Percentiles rank a stretch among this genome's conserved stretches.
Evolutionary conservation across 306 rosid genomes (phyloP).

Genomic region (Dalbergia oliveri): DNA sequence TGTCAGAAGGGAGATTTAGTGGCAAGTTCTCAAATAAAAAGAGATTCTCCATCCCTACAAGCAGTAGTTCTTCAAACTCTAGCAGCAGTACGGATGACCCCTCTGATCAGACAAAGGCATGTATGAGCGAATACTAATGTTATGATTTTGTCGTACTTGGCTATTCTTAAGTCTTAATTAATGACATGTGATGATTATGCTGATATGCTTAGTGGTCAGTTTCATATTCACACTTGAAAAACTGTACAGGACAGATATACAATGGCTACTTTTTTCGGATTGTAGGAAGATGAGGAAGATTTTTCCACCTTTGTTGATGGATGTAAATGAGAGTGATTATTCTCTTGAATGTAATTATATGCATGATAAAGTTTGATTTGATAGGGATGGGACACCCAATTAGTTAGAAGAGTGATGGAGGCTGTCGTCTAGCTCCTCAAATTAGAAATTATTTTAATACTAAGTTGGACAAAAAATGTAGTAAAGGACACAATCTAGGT

Average conservation of each 20-base stretch:
- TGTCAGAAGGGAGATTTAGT: conserved; percentile 46
- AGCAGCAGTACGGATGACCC: conserved; percentile 53
- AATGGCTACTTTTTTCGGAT: not conserved
- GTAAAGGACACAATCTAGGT: no score
- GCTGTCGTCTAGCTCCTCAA: no score
- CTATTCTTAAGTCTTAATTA: not conserved
- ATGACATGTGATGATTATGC: not conserved
- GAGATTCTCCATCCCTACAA: conserved; percentile 49
- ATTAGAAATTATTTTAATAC: no score
- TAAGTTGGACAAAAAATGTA: no score
- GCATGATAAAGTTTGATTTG: conserved; percentile 9
- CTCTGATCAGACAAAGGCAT: conserved; percentile 69
- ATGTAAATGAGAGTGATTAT: conserved; percentile 20
- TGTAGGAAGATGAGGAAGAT: conserved; percentile 13
- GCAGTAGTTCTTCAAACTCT: conserved; percentile 68
- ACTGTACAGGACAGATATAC: not conserved
- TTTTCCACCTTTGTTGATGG: conserved; percentile 21
- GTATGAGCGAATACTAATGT: conserved; percentile 44
- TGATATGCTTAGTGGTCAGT: conserved; percentile 3
- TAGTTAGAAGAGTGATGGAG: no score
- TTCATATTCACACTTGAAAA: not conserved
- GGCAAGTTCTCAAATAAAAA: conserved; percentile 41
- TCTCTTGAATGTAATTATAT: conserved; percentile 1
- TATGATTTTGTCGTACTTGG: conserved; percentile 7
- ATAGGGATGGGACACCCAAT: not conserved